Percentiles rank a stretch among this genome's conserved stretches.
Conservation (phyloP, 164 flowering plant genomes). For the Piper longum region DNA sequence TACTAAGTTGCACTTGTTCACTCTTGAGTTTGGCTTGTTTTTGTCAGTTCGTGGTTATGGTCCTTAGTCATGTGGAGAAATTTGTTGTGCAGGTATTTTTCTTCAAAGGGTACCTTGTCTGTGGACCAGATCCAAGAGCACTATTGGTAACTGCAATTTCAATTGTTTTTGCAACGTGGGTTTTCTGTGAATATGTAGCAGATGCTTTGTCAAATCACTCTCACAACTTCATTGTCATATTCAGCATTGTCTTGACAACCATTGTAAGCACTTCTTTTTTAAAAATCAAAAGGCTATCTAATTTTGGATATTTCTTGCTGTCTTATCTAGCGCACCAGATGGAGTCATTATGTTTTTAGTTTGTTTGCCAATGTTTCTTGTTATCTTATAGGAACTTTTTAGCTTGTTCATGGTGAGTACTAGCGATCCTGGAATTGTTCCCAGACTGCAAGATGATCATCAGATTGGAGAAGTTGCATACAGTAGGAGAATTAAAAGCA, state of each 20-base stretch:
- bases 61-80: no score
- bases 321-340: not conserved
- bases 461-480: constrained; percentile 12
- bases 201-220: constrained; percentile 13
- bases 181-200: constrained; percentile 20
- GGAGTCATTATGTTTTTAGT: not conserved
- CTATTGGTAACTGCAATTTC: constrained; percentile 25
- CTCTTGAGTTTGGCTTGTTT: no score
- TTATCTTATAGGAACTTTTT: constrained; percentile 26
- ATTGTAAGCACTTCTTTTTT: constrained; percentile 16
- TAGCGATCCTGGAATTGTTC: constrained; percentile 43
- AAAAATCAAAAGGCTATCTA: no score
- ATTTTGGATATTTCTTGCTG: not conserved
- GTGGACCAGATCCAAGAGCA: constrained; percentile 46
- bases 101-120: constrained; percentile 32
- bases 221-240: constrained; percentile 5
- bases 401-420: constrained; percentile 28
- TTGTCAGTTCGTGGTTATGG: no score
- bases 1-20: not conserved
- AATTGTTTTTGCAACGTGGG: constrained; percentile 31
- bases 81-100: constrained; percentile 30
- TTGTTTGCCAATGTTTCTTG: no score
- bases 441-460: constrained; percentile 15
- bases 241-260: constrained; percentile 17
- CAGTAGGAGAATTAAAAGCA: constrained; percentile 17